Base-by-base conservation (phyloP, 352 stramenopile genomes). In the Phytophthora pluvialis region DNA sequence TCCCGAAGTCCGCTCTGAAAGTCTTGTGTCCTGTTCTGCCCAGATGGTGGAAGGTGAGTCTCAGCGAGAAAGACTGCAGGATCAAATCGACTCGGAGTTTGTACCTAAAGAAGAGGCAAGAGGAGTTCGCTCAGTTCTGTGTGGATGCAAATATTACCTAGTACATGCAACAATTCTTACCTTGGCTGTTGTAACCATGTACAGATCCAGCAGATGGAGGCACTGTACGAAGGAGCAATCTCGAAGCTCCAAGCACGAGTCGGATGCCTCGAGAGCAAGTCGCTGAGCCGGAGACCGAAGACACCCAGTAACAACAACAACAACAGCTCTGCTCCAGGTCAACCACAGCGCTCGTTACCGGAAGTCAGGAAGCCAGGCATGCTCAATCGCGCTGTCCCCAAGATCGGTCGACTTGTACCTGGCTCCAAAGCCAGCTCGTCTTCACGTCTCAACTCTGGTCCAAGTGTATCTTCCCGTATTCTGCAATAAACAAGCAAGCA, bases 121-220 rank as follows among this genome's bases (percentile, higher is more conserved):
- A 21, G 29, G 6, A 45, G 25, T 9, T 8, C 3, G 21, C 21
- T 57, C 8, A 60, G 18, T 40, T 15, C 11, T 15, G 13, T 61
- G 35, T 25, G 25, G 9, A 21, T 12, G 4, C 11, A 16, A 48
- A 25, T 5, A 25, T 18, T 21, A 21, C 21, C 21, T 21, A 12
- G n/a, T 11, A 47, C 10, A 5, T 7, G 18, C 18, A 36, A 3
- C 15, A 28, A 48, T n/a, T 7, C 32, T 49, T 33, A 65, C 25
- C 26, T 55, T 51, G n/a, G 18, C 5, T 48, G 11, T 3, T 44
- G 32, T 25, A 43, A 44, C 26, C 16, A 18, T 47, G 21, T 39
- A 13, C 40, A 92, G 81, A 85, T 90, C 45, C 79, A 80, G 46
- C 73, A 90, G 36, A 92, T 92, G 83, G 83, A 92, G 54, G 42